Conservation (phyloP, 208 protist species). For the Acanthamoeba sp. region DNA sequence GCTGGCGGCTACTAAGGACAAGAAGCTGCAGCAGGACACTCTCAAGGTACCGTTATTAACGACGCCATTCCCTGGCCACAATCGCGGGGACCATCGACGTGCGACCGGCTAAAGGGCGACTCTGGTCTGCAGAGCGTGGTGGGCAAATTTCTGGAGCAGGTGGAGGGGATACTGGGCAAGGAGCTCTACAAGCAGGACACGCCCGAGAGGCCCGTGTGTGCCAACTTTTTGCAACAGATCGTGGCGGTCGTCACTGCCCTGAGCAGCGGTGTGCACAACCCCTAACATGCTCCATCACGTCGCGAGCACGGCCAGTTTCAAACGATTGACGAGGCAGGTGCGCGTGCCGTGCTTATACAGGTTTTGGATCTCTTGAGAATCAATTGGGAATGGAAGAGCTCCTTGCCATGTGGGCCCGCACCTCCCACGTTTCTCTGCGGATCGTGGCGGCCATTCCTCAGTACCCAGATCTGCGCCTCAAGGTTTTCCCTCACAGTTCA, state of each 20-base stretch:
- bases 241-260: constrained; percentile 14
- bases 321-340: too few species aligned
- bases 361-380: neutral
- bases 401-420: constrained; percentile 4
- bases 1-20: constrained; percentile 10
- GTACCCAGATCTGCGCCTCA: constrained; percentile 5
- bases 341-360: neutral
- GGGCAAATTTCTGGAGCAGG: neutral
- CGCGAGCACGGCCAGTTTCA: too few species aligned
- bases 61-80: neutral
- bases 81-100: too few species aligned
- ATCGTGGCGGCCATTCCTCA: constrained; percentile 22
- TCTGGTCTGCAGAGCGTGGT: neutral
- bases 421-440: neutral
- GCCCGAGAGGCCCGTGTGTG: neutral
- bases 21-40: constrained; percentile 38
- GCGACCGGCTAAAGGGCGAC: too few species aligned
- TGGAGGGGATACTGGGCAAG: constrained; percentile 32
- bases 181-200: constrained; percentile 51
- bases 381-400: neutral
- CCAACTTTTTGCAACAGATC: constrained; percentile 39
- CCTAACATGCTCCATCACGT: too few species aligned
- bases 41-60: constrained; percentile 24
- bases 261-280: neutral
- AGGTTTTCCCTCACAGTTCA: too few species aligned